A percentile compares a stretch with the other conserved stretches of the same genome.
These are phyloP conservation scores for Aureobasidium musti DNA, from an alignment of 2,329 filamentous ascomycete species.

Conservation along the genomic window DNA sequence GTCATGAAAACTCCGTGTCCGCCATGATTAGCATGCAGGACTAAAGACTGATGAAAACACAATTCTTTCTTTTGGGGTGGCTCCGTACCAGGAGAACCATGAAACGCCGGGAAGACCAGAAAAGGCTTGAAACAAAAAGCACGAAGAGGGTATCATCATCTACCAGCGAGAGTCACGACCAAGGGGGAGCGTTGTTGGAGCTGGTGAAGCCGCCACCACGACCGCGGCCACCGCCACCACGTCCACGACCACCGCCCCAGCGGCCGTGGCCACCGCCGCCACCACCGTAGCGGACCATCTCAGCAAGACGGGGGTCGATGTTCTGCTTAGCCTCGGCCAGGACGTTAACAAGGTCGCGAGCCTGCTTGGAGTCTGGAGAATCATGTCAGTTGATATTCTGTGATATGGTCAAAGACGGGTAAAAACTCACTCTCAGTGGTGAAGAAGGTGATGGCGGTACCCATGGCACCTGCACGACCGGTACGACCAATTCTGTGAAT, in stretches of 20 bases:
- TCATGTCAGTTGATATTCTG: constrained; percentile 38
- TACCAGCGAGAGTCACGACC: constrained; percentile 62
- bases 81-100: constrained; percentile 1
- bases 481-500: constrained; percentile 70
- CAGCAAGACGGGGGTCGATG: constrained; percentile 90
- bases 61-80: constrained; percentile 11
- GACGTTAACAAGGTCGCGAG: constrained; percentile 91
- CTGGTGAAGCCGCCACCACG: constrained; percentile 51
- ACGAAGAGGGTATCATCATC: constrained; percentile 33
- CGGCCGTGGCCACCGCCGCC: constrained; percentile 71
- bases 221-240: constrained; percentile 45
- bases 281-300: constrained; percentile 93
- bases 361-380: constrained; percentile 58
- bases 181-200: constrained; percentile 60
- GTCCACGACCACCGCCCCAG: constrained; percentile 63
- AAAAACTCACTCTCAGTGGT: constrained; percentile 91
- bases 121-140: constrained; percentile 3
- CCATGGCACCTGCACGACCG: constrained; percentile 76
- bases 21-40: constrained; percentile 18
- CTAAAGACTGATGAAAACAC: constrained; percentile 7
- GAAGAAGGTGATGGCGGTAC: constrained; percentile 97
- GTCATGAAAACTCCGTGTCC: constrained; percentile 8
- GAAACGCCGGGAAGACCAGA: constrained; percentile 14
- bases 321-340: constrained; percentile 97
- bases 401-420: constrained; percentile 24